These are phyloP conservation scores for Fusarium continuum DNA, from an alignment of 2,329 filamentous ascomycete species.

Conservation along the genomic window DNA sequence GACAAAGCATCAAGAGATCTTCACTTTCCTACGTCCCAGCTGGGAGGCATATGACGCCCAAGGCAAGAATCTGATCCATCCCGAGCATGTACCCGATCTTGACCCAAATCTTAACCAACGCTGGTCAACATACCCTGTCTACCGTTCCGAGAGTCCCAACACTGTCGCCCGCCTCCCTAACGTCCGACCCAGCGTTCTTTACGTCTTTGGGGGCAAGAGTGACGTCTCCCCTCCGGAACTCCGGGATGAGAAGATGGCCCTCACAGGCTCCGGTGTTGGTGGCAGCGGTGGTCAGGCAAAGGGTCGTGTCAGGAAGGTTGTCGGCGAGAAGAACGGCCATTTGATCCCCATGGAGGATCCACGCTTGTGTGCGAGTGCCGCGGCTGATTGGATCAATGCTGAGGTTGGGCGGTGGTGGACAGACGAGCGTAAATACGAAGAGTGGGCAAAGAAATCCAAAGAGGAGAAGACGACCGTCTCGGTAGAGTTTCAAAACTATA, in stretches of 20 bases:
- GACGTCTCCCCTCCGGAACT: constrained; percentile 61
- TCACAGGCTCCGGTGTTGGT: constrained; percentile 72
- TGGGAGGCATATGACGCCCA: constrained; percentile 55
- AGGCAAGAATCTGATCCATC: constrained; percentile 52
- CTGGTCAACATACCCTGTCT: constrained; percentile 63
- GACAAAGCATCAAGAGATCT: constrained; percentile 82
- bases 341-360: constrained; percentile 86
- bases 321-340: constrained; percentile 75
- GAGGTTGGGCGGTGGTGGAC: constrained; percentile 66
- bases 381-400: constrained; percentile 64
- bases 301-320: constrained; percentile 73
- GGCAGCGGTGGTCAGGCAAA: constrained; percentile 72
- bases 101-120: constrained; percentile 51
- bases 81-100: constrained; percentile 56
- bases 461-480: constrained; percentile 62
- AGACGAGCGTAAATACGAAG: constrained; percentile 65
- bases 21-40: constrained; percentile 75
- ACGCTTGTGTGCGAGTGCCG: constrained; percentile 68
- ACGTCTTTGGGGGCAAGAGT: constrained; percentile 72
- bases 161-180: constrained; percentile 66
- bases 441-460: constrained; percentile 61
- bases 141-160: constrained; percentile 69
- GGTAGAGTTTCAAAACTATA: constrained; percentile 65
- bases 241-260: constrained; percentile 66
- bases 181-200: constrained; percentile 72